These are phyloP conservation scores for Cephaloascus fragrans DNA, from an alignment of 805 yeast species.

Conservation along the genomic window DNA sequence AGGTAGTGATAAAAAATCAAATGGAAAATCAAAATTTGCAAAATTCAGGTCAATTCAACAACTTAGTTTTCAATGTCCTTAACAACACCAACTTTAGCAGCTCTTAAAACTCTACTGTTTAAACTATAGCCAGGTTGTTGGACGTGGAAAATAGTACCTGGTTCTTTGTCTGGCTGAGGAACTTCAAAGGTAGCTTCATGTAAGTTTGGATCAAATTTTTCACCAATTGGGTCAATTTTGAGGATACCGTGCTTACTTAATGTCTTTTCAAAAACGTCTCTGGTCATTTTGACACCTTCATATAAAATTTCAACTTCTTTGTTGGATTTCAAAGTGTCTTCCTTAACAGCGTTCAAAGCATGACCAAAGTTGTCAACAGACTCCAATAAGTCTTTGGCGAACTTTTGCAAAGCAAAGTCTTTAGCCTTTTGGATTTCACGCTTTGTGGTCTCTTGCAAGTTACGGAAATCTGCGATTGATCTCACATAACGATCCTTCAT, in stretches of 20 bases:
- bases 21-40: too few species aligned
- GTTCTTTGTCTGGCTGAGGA: conserved; percentile 79
- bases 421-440: conserved; percentile 79
- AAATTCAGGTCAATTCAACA: too few species aligned
- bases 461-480: conserved; percentile 86
- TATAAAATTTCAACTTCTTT: conserved; percentile 63
- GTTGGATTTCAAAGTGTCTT: conserved; percentile 47
- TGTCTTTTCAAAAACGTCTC: conserved; percentile 77
- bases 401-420: conserved; percentile 87
- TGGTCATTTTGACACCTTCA: conserved; percentile 89
- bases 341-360: conserved; percentile 66
- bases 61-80: conserved; percentile 27
- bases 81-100: conserved; percentile 94
- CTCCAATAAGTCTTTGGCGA: conserved; percentile 82
- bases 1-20: too few species aligned
- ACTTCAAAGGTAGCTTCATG: conserved; percentile 92
- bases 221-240: conserved; percentile 77
- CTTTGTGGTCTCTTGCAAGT: conserved; percentile 83
- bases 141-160: conserved; percentile 88
- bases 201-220: conserved; percentile 78
- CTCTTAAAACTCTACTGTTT: conserved; percentile 82
- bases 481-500: conserved; percentile 76
- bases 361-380: conserved; percentile 86
- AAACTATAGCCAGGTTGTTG: conserved; percentile 85
- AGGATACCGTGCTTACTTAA: conserved; percentile 68